These are phyloP conservation scores for Mortierella sp. DNA, from an alignment of 371 early-diverging fungal genomes.

Conservation along the genomic window DNA sequence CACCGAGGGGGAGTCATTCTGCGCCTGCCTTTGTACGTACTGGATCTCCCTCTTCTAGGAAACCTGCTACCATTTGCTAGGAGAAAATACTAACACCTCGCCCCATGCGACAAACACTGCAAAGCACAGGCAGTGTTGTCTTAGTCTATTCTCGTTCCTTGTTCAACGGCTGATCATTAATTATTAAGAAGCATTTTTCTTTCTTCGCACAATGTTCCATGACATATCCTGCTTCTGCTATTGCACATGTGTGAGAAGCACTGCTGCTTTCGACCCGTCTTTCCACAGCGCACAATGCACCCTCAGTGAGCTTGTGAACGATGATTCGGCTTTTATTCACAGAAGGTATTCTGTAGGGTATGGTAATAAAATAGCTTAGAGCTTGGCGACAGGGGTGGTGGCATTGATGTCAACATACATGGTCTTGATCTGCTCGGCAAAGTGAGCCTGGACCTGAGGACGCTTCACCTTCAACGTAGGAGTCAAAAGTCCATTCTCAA, in stretches of 20 bases:
- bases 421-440: constrained; percentile 65
- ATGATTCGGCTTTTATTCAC: not conserved
- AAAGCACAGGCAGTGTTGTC: too few species aligned
- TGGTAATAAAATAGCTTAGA: constrained; percentile 3
- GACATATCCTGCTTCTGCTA: not conserved
- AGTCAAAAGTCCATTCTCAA: constrained; percentile 68
- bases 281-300: not conserved
- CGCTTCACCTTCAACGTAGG: constrained; percentile 82
- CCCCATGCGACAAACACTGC: too few species aligned
- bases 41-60: too few species aligned
- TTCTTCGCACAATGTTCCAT: too few species aligned
- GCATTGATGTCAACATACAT: constrained; percentile 60
- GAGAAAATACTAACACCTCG: too few species aligned
- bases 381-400: constrained; percentile 26
- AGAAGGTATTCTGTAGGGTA: not conserved
- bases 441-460: constrained; percentile 72
- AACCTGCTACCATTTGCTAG: too few species aligned
- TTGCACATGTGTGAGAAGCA: not conserved
- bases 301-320: not conserved
- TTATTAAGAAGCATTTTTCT: too few species aligned
- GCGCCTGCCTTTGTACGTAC: too few species aligned
- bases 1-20: too few species aligned
- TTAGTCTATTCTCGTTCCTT: too few species aligned
- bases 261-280: not conserved
- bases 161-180: too few species aligned